Evolutionary conservation across 192 early-diverging fungal genomes (phyloP).

Genomic region (Oehlia diaphana): DNA sequence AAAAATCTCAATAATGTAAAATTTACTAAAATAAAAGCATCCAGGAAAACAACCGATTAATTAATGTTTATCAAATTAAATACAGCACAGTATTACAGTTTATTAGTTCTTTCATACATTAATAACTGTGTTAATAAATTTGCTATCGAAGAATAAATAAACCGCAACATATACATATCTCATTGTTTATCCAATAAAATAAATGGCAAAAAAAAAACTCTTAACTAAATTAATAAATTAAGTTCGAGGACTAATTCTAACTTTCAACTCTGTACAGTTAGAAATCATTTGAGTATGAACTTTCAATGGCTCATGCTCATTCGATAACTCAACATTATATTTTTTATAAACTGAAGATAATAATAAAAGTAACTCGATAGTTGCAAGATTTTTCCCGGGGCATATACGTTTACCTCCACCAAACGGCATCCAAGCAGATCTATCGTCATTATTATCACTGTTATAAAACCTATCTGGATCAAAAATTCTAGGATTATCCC

Average conservation of each 20-base stretch:
- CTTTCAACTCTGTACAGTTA: background rate
- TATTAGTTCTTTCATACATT: too few species aligned
- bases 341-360: background rate
- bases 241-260: conserved; percentile 2
- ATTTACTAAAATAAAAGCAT: too few species aligned
- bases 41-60: too few species aligned
- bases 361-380: background rate
- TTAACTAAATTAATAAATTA: background rate
- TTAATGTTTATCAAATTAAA: too few species aligned
- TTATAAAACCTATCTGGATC: conserved; percentile 17
- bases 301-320: conserved; percentile 3
- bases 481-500: conserved; percentile 6
- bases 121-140: too few species aligned
- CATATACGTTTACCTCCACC: conserved; percentile 9
- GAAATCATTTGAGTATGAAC: background rate
- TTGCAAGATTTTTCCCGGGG: conserved; percentile 14
- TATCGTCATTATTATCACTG: background rate
- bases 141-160: too few species aligned
- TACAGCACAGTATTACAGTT: too few species aligned
- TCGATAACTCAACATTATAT: conserved; percentile 8
- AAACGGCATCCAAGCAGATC: background rate
- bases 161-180: too few species aligned
- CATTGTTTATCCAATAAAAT: too few species aligned
- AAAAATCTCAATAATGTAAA: too few species aligned
- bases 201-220: too few species aligned